A percentile compares a stretch with the other conserved stretches of the same genome.
phyloP scores from a whole-genome alignment of 495 filamentous ascomycete species.

The Aspergillus nanangensis region DNA sequence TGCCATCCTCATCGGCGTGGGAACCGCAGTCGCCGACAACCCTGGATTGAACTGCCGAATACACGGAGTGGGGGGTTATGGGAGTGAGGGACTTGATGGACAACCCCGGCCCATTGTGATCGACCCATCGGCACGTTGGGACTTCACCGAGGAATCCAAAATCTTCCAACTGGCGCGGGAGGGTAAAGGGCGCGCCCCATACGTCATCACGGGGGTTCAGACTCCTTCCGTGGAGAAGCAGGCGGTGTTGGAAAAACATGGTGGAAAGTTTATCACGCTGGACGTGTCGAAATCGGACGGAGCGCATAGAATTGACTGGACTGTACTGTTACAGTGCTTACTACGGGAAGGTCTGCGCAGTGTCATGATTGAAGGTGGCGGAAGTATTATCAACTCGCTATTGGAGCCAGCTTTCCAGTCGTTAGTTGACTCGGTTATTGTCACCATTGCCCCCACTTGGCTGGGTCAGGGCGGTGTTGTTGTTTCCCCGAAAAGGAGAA shows the following conservation, averaged over 20 bases:
- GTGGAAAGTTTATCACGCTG: constrained; percentile 40
- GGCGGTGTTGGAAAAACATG: constrained; percentile 34
- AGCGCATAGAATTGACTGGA: constrained; percentile 50
- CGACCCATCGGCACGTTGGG: constrained; percentile 69
- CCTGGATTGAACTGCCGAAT: constrained; percentile 79
- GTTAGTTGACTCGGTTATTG: constrained; percentile 70
- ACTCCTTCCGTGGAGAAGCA: constrained; percentile 22
- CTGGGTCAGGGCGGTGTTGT: constrained; percentile 74
- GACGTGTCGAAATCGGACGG: constrained; percentile 13
- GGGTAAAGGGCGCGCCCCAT: constrained; percentile 65
- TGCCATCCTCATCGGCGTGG: constrained; percentile 82
- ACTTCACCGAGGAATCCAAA: constrained; percentile 51
- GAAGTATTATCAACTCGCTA: constrained; percentile 70
- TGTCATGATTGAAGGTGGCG: constrained; percentile 88
- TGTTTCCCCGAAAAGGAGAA: constrained; percentile 54
- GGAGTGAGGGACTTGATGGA: constrained; percentile 29
- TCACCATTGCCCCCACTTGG: constrained; percentile 85
- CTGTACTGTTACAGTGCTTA: constrained; percentile 51
- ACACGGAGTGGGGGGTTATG: constrained; percentile 47
- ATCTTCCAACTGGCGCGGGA: constrained; percentile 57
- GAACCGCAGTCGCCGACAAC: constrained; percentile 80
- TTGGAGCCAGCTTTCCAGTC: constrained; percentile 47
- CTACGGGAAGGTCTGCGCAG: constrained; percentile 56
- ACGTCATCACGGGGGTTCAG: constrained; percentile 46
- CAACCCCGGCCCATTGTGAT: constrained; percentile 80